These are phyloP conservation scores for Pulveroboletus sp. DNA, from an alignment of 768 basidiomycete species.

Conservation along the genomic window DNA sequence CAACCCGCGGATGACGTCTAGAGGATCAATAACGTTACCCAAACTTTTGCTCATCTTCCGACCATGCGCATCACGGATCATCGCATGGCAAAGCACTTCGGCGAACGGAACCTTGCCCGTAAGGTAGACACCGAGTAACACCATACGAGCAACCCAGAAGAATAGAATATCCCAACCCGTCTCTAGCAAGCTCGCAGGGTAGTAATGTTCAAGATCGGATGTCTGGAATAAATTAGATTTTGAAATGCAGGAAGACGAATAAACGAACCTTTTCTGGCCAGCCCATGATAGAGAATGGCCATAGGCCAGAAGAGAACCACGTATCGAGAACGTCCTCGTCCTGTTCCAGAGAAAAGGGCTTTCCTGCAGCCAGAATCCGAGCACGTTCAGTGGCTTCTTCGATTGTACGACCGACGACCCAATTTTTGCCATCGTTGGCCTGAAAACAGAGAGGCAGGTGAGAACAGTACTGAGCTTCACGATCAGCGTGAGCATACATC, in stretches of 20 bases:
- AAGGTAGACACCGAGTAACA: slow-evolving; percentile 83
- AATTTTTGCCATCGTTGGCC: slow-evolving; percentile 70
- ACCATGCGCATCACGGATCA: slow-evolving; percentile 98
- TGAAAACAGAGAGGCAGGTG: slow-evolving; percentile 24
- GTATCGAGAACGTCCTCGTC: slow-evolving; percentile 98
- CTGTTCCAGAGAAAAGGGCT: slow-evolving; percentile 75
- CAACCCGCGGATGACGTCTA: slow-evolving; percentile 90
- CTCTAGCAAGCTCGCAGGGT: slow-evolving; percentile 88
- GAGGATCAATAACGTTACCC: slow-evolving; percentile 96
- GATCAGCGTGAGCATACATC: slow-evolving; percentile 46
- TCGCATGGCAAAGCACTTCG: slow-evolving; percentile 96
- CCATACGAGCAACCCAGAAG: slow-evolving; percentile 99
- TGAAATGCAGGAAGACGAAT: background rate
- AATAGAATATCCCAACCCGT: slow-evolving; percentile 99
- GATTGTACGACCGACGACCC: slow-evolving; percentile 84
- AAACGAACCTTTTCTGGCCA: slow-evolving; percentile 84
- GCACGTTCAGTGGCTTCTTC: slow-evolving; percentile 81
- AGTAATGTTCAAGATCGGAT: slow-evolving; percentile 73
- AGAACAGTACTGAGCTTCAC: background rate
- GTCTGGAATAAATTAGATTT: slow-evolving; percentile 48
- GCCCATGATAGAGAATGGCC: slow-evolving; percentile 97
- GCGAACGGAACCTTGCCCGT: slow-evolving; percentile 92
- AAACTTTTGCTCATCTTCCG: slow-evolving; percentile 99
- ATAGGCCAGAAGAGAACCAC: slow-evolving; percentile 97
- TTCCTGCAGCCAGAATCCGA: slow-evolving; percentile 61